Percentiles rank a stretch among this genome's conserved stretches.
Conservation (phyloP, 2,329 filamentous ascomycete genomes). For the Alternaria rosae region DNA sequence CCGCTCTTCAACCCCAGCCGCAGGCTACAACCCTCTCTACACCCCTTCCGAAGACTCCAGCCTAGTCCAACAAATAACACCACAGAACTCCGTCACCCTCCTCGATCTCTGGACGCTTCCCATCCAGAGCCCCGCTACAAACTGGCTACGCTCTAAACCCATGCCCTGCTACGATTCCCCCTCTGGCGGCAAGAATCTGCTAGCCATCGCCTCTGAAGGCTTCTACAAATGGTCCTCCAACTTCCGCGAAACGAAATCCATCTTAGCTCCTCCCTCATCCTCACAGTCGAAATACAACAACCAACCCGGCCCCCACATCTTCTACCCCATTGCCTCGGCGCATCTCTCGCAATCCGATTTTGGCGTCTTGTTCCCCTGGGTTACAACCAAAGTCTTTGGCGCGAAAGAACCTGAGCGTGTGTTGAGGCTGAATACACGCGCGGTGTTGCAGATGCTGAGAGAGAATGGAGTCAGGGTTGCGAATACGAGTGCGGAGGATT, state of each 20-base stretch:
- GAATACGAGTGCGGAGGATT: constrained; percentile 49
- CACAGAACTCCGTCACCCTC: constrained; percentile 70
- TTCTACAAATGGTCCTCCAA: constrained; percentile 83
- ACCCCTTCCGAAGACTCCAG: constrained; percentile 62
- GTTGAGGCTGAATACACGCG: constrained; percentile 81
- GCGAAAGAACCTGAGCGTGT: constrained; percentile 76
- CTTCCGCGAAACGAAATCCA: constrained; percentile 70
- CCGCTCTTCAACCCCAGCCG: constrained; percentile 56
- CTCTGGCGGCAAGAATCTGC: constrained; percentile 62
- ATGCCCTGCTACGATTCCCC: constrained; percentile 70
- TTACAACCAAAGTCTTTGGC: constrained; percentile 59
- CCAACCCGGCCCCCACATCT: constrained; percentile 67
- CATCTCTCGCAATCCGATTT: constrained; percentile 87
- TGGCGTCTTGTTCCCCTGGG: constrained; percentile 79
- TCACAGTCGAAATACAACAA: constrained; percentile 53
- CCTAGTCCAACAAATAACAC: constrained; percentile 72
- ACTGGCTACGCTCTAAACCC: constrained; percentile 73
- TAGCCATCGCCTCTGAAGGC: constrained; percentile 76
- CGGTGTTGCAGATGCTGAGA: constrained; percentile 78
- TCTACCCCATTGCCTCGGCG: constrained; percentile 75
- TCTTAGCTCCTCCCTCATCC: constrained; percentile 66
- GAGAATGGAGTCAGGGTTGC: constrained; percentile 53
- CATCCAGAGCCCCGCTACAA: constrained; percentile 67
- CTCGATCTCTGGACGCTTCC: constrained; percentile 86
- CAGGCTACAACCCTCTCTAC: constrained; percentile 67